A percentile compares a stretch with the other conserved stretches of the same genome.
Evolutionary conservation across 2,329 filamentous ascomycete species (phyloP).

Genomic region (Phaeosphaeriaceae sp.): DNA sequence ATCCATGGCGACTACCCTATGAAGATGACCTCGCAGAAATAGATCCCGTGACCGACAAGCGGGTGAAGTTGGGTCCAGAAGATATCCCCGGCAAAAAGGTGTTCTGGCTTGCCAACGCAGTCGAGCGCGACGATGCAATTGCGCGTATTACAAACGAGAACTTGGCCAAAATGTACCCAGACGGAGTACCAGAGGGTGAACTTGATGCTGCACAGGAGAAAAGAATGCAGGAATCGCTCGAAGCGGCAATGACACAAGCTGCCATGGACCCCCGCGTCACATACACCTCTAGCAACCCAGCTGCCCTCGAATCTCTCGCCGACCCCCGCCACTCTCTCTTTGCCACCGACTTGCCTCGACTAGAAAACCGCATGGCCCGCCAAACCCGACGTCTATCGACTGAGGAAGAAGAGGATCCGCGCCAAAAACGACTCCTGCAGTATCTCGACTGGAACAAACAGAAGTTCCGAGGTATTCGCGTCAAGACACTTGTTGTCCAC

Average conservation of each 20-base stretch:
- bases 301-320: conserved; percentile 56
- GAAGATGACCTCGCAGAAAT: conserved; percentile 83
- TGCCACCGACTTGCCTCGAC: conserved; percentile 59
- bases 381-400: conserved; percentile 38
- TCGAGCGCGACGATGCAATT: conserved; percentile 41
- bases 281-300: conserved; percentile 58
- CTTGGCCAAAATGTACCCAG: conserved; percentile 45
- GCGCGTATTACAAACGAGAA: conserved; percentile 41
- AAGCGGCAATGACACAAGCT: conserved; percentile 42
- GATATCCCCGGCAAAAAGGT: conserved; percentile 31
- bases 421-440: conserved; percentile 60
- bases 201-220: conserved; percentile 20
- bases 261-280: conserved; percentile 51
- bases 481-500: conserved; percentile 77
- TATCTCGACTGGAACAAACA: conserved; percentile 61
- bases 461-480: conserved; percentile 60
- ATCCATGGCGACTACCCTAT: conserved; percentile 69
- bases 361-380: conserved; percentile 47
- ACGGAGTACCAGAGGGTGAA: conserved; percentile 42
- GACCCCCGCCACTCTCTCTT: conserved; percentile 54
- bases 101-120: conserved; percentile 37
- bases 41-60: conserved; percentile 74
- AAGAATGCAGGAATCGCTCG: conserved; percentile 33
- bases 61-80: conserved; percentile 5
- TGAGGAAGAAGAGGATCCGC: conserved; percentile 53